Evolutionary conservation across 768 basidiomycete species (phyloP).

Genomic region (Trametes maxima): DNA sequence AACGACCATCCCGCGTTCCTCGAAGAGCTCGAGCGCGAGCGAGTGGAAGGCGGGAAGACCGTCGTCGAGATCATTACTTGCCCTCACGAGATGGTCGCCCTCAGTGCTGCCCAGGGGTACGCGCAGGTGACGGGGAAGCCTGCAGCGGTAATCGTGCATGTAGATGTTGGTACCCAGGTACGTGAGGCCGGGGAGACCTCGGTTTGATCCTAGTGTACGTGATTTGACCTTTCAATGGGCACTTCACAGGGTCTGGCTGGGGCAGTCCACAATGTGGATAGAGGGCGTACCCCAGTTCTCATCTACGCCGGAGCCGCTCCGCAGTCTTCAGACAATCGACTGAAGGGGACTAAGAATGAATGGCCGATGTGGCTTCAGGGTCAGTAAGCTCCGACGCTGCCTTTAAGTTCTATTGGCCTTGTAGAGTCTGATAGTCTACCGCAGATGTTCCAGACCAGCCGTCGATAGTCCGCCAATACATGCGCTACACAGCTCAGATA

Average conservation of each 20-base stretch:
- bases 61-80: conserved; percentile 60
- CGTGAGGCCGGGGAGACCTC: conserved; percentile 3
- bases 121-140: conserved; percentile 66
- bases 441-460: conserved; percentile 71
- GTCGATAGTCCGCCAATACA: conserved; percentile 73
- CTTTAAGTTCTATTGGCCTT: not conserved
- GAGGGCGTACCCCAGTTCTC: conserved; percentile 61
- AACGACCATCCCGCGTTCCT: conserved; percentile 77
- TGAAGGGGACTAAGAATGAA: conserved; percentile 67
- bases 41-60: conserved; percentile 42
- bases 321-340: conserved; percentile 54
- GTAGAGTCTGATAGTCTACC: not conserved
- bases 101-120: conserved; percentile 74
- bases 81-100: conserved; percentile 78
- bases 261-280: conserved; percentile 73
- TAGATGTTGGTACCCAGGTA: conserved; percentile 71
- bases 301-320: conserved; percentile 77
- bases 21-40: conserved; percentile 66
- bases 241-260: conserved; percentile 59
- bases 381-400: conserved; percentile 22
- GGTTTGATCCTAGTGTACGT: too few relatives aligned
- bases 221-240: too few relatives aligned
- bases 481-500: conserved; percentile 67
- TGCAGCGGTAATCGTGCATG: conserved; percentile 75
- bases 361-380: conserved; percentile 79